A percentile compares a stretch with the other conserved stretches of the same genome.
phyloP scores from a whole-genome alignment of 768 basidiomycete genomes.

The Collybiopsis confluens region DNA sequence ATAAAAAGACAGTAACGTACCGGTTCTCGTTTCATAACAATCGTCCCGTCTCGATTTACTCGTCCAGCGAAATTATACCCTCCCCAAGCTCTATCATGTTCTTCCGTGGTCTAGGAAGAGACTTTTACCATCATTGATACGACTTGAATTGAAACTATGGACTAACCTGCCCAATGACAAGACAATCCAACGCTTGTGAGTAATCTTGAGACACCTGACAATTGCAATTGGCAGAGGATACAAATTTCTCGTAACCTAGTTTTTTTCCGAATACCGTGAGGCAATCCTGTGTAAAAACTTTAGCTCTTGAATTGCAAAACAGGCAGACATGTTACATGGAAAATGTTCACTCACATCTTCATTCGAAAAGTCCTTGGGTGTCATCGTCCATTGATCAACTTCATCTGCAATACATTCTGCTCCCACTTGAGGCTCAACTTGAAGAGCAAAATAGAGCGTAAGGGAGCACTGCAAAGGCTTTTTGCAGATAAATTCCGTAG shows the following conservation, averaged over 20 bases:
- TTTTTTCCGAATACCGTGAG: background rate
- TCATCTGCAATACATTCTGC: constrained; percentile 13
- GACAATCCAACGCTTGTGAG: constrained; percentile 5
- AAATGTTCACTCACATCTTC: constrained; percentile 11
- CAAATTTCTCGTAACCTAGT: constrained; percentile 7
- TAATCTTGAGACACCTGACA: background rate
- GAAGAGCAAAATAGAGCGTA: constrained; percentile 39
- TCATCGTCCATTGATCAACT: constrained; percentile 14
- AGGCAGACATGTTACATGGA: background rate
- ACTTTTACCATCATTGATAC: background rate
- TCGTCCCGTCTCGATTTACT: constrained; percentile 53
- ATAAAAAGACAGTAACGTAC: constrained; percentile 39
- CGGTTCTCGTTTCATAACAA: constrained; percentile 58
- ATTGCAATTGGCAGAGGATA: background rate
- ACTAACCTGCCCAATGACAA: constrained; percentile 7
- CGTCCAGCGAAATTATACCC: constrained; percentile 58
- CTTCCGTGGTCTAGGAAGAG: constrained; percentile 40
- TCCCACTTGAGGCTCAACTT: constrained; percentile 28
- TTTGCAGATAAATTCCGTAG: constrained; percentile 35
- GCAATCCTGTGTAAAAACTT: background rate
- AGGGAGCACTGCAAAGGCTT: constrained; percentile 49
- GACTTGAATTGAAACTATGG: constrained; percentile 1
- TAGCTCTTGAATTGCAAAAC: background rate
- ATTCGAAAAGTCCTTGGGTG: constrained; percentile 14
- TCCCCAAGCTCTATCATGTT: constrained; percentile 63